Evolutionary conservation across 495 filamentous ascomycete species (phyloP).

Genomic region (Penicillium pancosmium): DNA sequence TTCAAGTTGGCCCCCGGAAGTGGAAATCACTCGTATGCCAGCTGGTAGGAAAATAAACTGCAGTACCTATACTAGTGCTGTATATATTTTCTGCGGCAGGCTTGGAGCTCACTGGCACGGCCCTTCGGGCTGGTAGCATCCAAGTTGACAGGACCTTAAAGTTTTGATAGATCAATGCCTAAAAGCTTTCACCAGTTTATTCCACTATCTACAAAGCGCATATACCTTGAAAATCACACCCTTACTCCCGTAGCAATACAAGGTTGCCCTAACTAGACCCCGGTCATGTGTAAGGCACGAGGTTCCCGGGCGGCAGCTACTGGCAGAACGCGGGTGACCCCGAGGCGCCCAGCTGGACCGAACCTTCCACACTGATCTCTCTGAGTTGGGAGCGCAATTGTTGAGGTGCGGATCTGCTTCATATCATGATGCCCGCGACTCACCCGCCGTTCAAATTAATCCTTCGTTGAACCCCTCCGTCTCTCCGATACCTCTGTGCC

Average conservation of each 20-base stretch:
- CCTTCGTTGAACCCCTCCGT: conserved; percentile 13
- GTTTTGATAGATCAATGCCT: too few relatives aligned
- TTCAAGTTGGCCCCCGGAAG: too few relatives aligned
- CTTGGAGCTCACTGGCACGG: too few relatives aligned
- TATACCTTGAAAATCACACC: background rate
- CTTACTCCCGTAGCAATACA: background rate
- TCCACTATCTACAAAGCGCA: too few relatives aligned
- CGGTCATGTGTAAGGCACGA: conserved; percentile 13
- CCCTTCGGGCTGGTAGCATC: too few relatives aligned
- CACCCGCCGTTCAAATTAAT: conserved; percentile 6
- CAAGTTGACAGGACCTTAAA: too few relatives aligned
- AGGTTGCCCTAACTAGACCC: background rate
- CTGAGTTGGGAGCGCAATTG: conserved; percentile 11
- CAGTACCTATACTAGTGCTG: too few relatives aligned
- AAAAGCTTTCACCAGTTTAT: too few relatives aligned
- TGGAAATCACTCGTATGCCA: too few relatives aligned
- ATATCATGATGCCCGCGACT: conserved; percentile 22
- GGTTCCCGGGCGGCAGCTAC: background rate
- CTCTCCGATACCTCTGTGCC: conserved; percentile 4
- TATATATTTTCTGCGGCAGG: too few relatives aligned
- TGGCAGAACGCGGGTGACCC: conserved; percentile 13
- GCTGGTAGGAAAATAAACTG: too few relatives aligned
- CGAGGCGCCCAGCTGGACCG: conserved; percentile 4
- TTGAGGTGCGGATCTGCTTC: conserved; percentile 15
- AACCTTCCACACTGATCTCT: conserved; percentile 5